Evolutionary conservation across 768 basidiomycete species (phyloP), one percentile per base, ranked within the genome.

Genomic region (Panellus pusillus): DNA sequence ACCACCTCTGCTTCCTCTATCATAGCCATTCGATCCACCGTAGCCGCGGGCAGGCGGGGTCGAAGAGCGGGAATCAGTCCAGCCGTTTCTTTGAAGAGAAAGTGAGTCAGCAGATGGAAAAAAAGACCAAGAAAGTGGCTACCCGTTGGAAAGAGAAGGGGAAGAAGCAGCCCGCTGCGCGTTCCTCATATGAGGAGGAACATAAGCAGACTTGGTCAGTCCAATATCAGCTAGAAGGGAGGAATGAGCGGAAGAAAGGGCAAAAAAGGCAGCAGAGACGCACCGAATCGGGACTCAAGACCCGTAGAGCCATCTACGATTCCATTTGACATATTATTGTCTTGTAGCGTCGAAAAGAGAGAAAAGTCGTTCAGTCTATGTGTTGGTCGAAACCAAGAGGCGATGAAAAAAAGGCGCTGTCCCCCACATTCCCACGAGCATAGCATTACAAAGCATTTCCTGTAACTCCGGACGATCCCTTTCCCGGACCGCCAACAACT

Each of bases 171-270:
- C 86, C 82, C 88, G 88, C 86, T 90, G 89, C 82, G 79, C 71
- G 73, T 78, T 81, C 79, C 91, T 89, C 79, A 91, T 70, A 69
- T 93, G 91, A 64, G 91, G 91, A 63, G 91, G 91, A 66, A 93
- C 89, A 78, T 93, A 93, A 58, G 91, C 81, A 66, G 87, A 80
- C 80, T 84, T 88, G 65, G 79, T 81, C 71, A 91, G 81, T 68
- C 84, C 81, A 68, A 91, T 86, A 77, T 86, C 80, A 68, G 84
- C 89, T 91, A 69, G 7, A 50, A 48, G 44, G 29, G 46, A 35
- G 45, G 46, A 50, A 46, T 37, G 42, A 51, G 47, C 37, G 42
- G 54, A 50, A 50, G 49, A 47, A 36, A 47, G 17, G 45, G 47
- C 15, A 42, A 50, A 45, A 52, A 52, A 51, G 58, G 48, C 37